Conservation (phyloP, 768 basidiomycete genomes). For the Amanita exitialis region DNA sequence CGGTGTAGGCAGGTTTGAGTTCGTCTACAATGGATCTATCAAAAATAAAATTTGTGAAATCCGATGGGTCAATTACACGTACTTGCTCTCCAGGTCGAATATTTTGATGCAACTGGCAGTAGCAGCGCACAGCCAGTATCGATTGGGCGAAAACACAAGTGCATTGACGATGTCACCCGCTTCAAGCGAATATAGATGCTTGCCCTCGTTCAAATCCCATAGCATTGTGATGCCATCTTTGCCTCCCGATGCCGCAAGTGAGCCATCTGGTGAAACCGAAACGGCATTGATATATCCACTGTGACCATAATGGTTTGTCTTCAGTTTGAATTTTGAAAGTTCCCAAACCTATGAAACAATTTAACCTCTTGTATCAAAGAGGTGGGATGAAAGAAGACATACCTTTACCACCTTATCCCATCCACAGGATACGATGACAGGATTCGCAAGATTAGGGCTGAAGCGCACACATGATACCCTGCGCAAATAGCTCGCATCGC, state of each 20-base stretch:
- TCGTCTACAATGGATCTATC: conserved; percentile 93
- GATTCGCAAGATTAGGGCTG: conserved; percentile 95
- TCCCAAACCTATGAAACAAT: conserved; percentile 80
- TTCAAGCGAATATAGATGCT: conserved; percentile 99
- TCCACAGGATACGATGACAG: conserved; percentile 97
- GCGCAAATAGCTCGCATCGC: conserved; percentile 6
- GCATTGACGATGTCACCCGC: conserved; percentile 98
- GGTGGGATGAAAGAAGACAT: conserved; percentile 18
- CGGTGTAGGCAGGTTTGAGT: conserved; percentile 90
- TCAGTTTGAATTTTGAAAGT: conserved; percentile 98
- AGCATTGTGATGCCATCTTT: conserved; percentile 99
- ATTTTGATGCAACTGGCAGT: conserved; percentile 97
- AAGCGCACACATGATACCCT: conserved; percentile 99
- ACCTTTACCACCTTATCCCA: conserved; percentile 99
- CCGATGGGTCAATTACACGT: conserved; percentile 22
- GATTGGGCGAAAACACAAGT: conserved; percentile 98
- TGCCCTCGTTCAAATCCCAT: conserved; percentile 99
- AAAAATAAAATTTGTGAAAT: conserved; percentile 3
- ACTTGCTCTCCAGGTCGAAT: conserved; percentile 99
- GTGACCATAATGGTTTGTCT: conserved; percentile 99
- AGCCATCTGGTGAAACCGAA: conserved; percentile 98
- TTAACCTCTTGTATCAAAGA: background rate
- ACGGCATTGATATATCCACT: conserved; percentile 98
- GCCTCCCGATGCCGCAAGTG: conserved; percentile 96
- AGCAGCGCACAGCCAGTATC: conserved; percentile 99